Percentiles rank a stretch among this genome's conserved stretches.
These are phyloP conservation scores for Monosporascus cannonballus DNA, from an alignment of 2,329 filamentous ascomycete genomes.

Conservation along the genomic window DNA sequence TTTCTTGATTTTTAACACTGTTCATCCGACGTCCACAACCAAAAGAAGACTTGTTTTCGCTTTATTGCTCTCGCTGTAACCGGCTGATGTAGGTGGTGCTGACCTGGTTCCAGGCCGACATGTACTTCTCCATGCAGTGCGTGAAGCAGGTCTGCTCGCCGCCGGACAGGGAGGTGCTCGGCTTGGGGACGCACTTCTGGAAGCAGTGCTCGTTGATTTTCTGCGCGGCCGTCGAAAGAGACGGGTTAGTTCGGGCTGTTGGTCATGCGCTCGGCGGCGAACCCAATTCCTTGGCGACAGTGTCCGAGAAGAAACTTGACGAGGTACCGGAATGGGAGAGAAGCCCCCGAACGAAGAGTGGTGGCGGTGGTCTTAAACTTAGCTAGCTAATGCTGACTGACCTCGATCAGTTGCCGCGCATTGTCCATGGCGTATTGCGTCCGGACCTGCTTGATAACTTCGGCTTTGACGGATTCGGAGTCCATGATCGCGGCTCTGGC, in stretches of 20 bases:
- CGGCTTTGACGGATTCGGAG: conserved; percentile 52
- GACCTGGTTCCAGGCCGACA: conserved; percentile 71
- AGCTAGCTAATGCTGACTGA: conserved; percentile 21
- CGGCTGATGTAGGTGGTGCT: conserved; percentile 61
- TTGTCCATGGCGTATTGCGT: conserved; percentile 62
- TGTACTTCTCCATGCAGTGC: conserved; percentile 80
- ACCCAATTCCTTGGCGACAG: too few species aligned
- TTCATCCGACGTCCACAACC: background rate
- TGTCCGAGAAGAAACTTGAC: too few species aligned
- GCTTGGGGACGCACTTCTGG: conserved; percentile 67
- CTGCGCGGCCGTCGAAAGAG: conserved; percentile 30
- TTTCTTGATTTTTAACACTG: background rate
- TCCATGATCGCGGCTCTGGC: too few species aligned
- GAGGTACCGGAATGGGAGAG: too few species aligned
- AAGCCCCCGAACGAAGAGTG: too few species aligned
- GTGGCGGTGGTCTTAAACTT: too few species aligned
- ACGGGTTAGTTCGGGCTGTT: too few species aligned
- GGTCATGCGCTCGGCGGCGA: too few species aligned
- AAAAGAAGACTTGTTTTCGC: conserved; percentile 10
- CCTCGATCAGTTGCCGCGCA: conserved; percentile 64
- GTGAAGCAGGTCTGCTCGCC: conserved; percentile 66
- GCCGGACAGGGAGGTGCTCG: conserved; percentile 59
- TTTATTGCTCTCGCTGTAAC: conserved; percentile 49
- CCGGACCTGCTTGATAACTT: conserved; percentile 60
- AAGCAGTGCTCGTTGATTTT: conserved; percentile 81